phyloP scores from a whole-genome alignment of 2,329 filamentous ascomycete species.

The Aureobasidium sp. region DNA sequence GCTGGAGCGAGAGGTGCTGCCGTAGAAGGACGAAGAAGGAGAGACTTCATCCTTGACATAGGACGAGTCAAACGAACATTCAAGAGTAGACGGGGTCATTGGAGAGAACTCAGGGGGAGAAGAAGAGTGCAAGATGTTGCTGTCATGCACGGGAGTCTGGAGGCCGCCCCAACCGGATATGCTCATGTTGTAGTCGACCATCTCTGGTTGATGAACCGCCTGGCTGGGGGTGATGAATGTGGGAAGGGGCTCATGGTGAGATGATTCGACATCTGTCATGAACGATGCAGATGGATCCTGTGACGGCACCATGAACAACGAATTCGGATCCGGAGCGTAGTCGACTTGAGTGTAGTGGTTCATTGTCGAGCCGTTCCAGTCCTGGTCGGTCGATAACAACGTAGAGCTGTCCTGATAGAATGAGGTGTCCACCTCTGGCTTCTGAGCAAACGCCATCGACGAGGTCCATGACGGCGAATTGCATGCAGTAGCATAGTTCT shows the following conservation, averaged over 20 bases:
- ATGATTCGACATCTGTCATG: not conserved
- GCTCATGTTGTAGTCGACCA: not conserved
- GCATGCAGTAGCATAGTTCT: not conserved
- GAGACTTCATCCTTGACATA: not conserved
- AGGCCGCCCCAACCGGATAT: not conserved
- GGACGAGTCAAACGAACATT: not conserved
- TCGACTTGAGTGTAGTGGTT: not conserved
- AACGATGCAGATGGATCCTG: not conserved
- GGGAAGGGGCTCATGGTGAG: not conserved
- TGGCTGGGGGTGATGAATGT: not conserved
- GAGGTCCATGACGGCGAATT: not conserved
- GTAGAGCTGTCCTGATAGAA: constrained; percentile 3
- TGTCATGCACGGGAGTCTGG: not conserved
- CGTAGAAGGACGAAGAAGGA: not conserved
- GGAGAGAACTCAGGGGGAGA: not conserved
- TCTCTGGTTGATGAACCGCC: not conserved
- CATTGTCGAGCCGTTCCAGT: not conserved
- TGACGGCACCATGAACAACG: not conserved
- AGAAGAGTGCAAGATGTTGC: not conserved
- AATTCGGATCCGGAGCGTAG: not conserved
- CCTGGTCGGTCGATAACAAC: not conserved
- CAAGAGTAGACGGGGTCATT: not conserved
- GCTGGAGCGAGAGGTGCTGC: not conserved
- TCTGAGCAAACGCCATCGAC: not conserved
- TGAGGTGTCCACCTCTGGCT: not conserved